Percentiles rank a stretch among this genome's conserved stretches.
Conservation (phyloP, 164 flowering plant species). For the Stephania japonica region DNA sequence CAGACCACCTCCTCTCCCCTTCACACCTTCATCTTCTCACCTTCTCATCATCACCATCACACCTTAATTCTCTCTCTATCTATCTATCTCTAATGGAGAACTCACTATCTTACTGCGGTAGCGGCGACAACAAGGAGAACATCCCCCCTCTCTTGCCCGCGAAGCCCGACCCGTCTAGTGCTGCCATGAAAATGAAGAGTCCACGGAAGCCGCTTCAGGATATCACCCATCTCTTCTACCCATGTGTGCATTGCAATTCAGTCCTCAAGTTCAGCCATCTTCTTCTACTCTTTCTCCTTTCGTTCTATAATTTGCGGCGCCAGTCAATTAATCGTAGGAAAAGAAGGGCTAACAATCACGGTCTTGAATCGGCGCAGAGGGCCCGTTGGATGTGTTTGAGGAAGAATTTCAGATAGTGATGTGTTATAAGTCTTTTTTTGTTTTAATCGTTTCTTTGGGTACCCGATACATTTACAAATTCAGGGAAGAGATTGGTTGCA, state of each 20-base stretch:
- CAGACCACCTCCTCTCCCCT: too few species aligned
- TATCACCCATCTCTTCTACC: conserved; percentile 1
- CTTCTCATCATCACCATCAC: too few species aligned
- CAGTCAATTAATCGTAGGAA: neutral
- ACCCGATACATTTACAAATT: too few species aligned
- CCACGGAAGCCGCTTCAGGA: conserved; percentile 5
- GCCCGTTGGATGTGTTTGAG: conserved; percentile 3
- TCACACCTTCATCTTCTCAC: too few species aligned
- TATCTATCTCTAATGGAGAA: neutral
- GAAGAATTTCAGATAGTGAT: conserved; percentile 5
- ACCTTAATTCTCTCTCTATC: conserved; percentile 9
- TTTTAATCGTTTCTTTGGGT: neutral
- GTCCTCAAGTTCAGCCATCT: neutral
- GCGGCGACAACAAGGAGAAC: neutral
- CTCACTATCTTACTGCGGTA: neutral
- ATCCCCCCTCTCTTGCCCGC: neutral
- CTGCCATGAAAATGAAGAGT: neutral
- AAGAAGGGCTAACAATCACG: neutral
- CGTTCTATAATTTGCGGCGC: neutral
- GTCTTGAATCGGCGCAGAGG: neutral
- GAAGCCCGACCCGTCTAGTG: neutral
- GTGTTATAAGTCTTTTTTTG: neutral
- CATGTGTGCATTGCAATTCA: neutral
- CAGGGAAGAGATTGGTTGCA: neutral
- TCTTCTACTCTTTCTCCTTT: neutral